These are phyloP conservation scores for Citrullus colocynthis DNA, from an alignment of 306 rosid species.

Conservation along the genomic window DNA sequence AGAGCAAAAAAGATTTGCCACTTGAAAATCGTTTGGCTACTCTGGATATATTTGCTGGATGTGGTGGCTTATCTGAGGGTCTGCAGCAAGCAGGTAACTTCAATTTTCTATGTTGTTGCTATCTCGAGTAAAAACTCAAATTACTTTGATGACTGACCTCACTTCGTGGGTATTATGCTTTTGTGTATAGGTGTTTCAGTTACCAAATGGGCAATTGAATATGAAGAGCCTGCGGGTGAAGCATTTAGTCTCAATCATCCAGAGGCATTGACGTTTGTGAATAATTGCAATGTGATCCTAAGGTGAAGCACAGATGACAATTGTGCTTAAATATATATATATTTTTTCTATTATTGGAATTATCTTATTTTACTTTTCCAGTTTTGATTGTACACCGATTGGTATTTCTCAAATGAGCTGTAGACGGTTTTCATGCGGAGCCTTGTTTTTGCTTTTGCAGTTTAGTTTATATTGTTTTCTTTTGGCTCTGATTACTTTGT, in stretches of 20 bases:
- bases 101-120: neutral
- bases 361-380: neutral
- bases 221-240: slow-evolving; percentile 92
- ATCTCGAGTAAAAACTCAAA: neutral
- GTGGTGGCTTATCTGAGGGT: slow-evolving; percentile 94
- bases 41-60: slow-evolving; percentile 89
- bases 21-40: slow-evolving; percentile 49
- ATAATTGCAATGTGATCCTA: slow-evolving; percentile 87
- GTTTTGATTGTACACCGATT: neutral
- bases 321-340: neutral
- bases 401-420: neutral
- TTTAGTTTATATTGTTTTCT: neutral
- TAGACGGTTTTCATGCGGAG: neutral
- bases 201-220: slow-evolving; percentile 98
- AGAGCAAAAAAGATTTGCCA: slow-evolving; percentile 19
- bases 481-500: neutral
- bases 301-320: slow-evolving; percentile 24
- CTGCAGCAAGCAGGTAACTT: slow-evolving; percentile 58
- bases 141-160: neutral
- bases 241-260: slow-evolving; percentile 81
- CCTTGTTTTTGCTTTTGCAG: neutral
- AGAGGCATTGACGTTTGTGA: slow-evolving; percentile 59
- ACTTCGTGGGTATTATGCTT: slow-evolving; percentile 3
- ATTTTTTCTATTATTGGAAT: neutral
- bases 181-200: slow-evolving; percentile 40